Evolutionary conservation across 257 asterid species (phyloP).

Genomic region (Ilex asprella): DNA sequence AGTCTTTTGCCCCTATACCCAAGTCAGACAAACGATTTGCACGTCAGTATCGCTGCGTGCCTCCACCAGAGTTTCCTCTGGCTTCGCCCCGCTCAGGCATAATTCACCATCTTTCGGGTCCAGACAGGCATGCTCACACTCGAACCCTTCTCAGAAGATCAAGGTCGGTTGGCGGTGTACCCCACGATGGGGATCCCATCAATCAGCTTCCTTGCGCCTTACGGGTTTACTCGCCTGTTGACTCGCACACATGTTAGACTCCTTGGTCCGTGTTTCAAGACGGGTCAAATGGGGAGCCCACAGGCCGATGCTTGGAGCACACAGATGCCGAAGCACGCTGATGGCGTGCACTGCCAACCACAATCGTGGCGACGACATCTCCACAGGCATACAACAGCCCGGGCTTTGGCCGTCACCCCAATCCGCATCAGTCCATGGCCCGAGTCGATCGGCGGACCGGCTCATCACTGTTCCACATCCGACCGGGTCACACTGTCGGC

Average conservation of each 20-base stretch:
- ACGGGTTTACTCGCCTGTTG: not conserved
- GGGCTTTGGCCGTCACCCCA: no score
- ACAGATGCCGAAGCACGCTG: no score
- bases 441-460: no score
- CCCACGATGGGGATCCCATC: not conserved
- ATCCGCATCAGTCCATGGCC: no score
- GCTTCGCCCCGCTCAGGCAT: conserved; percentile 76
- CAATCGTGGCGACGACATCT: no score
- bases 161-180: not conserved
- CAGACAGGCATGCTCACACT: conserved; percentile 38
- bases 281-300: conserved; percentile 1
- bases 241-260: not conserved
- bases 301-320: not conserved
- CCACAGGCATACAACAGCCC: no score
- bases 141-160: conserved; percentile 1
- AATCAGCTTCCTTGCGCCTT: not conserved
- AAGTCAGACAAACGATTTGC: not conserved
- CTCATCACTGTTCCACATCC: no score
- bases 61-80: conserved; percentile 51
- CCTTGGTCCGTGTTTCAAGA: not conserved
- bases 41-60: not conserved
- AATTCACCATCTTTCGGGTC: conserved; percentile 69
- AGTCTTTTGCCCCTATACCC: not conserved
- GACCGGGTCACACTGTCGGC: no score
- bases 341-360: no score